phyloP scores from a whole-genome alignment of 345 rosid species.

The Bruguiera sexangula region DNA sequence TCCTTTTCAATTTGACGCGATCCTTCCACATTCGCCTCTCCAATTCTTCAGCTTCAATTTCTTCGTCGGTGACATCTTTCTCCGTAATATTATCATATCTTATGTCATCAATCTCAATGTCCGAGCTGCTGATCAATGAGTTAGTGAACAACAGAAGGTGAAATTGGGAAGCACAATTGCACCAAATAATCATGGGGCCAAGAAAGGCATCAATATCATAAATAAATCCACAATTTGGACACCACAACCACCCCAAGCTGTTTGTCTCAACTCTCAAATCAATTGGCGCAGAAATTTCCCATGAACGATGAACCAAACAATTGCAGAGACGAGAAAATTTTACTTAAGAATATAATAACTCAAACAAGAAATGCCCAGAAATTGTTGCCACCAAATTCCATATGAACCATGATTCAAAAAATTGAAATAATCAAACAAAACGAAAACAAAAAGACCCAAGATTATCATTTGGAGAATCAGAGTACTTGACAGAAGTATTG shows the following conservation, averaged over 20 bases:
- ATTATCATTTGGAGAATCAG: no score
- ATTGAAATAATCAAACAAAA: no score
- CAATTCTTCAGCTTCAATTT: conserved; percentile 79
- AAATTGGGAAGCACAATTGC: background rate
- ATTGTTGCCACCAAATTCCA: no score
- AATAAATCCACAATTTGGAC: background rate
- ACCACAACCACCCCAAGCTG: no score
- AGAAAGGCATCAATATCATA: background rate
- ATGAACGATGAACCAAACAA: no score
- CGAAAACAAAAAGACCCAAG: no score
- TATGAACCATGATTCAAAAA: no score
- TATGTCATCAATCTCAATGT: conserved; percentile 65
- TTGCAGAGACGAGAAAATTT: no score
- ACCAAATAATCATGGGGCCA: background rate
- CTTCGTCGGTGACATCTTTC: conserved; percentile 96
- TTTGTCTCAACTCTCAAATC: no score
- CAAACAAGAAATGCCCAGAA: no score
- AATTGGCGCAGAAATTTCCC: no score
- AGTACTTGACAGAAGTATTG: background rate
- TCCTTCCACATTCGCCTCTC: conserved; percentile 98
- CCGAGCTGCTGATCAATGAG: conserved; percentile 35
- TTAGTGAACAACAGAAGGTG: conserved; percentile 3
- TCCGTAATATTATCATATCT: conserved; percentile 74
- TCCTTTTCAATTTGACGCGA: conserved; percentile 71
- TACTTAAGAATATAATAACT: no score